Percentiles rank a stretch among this genome's conserved stretches.
Evolutionary conservation across 23 red algal genomes (phyloP).

Genomic region (Pyropia haitanensis): DNA sequence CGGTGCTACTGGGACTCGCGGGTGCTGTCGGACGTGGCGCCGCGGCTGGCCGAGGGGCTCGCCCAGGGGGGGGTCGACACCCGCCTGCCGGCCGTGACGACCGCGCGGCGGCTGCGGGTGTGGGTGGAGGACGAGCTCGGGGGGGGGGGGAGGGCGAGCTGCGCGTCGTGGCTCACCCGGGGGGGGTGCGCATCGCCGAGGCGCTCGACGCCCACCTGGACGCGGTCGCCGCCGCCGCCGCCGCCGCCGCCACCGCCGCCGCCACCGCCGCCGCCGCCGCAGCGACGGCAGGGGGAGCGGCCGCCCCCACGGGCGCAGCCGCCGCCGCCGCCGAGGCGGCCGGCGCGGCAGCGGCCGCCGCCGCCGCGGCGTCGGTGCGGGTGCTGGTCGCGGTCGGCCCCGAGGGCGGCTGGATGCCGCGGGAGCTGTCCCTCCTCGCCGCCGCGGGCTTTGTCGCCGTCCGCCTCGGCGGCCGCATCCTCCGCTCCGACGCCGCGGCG

Average conservation of each 20-base stretch:
- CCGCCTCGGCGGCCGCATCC: conserved; percentile 34
- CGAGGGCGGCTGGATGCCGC: conserved; percentile 66
- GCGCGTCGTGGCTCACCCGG: conserved; percentile 43
- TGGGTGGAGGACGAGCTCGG: conserved; percentile 7
- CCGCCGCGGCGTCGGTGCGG: too few relatives aligned
- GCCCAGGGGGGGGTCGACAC: conserved; percentile 35
- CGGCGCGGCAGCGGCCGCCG: not conserved
- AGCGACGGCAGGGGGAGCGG: too few relatives aligned
- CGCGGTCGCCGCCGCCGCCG: conserved; percentile 9
- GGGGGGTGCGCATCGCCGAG: not conserved
- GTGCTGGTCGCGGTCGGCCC: conserved; percentile 53
- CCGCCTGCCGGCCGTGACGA: conserved; percentile 18
- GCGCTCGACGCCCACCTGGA: conserved; percentile 6
- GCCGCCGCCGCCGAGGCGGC: conserved; percentile 13
- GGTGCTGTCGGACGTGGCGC: conserved; percentile 18
- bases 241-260: not conserved
- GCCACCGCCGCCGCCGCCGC: conserved; percentile 11
- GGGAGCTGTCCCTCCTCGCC: conserved; percentile 17
- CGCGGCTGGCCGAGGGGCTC: conserved; percentile 35
- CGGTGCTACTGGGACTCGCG: conserved; percentile 44
- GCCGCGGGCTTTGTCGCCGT: conserved; percentile 15
- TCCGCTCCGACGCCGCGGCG: conserved; percentile 50
- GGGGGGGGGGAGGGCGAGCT: not conserved
- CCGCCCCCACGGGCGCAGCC: not conserved
- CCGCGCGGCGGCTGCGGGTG: conserved; percentile 14